Percentiles rank a stretch among this genome's conserved stretches.
Conservation (phyloP, 306 rosid species). For the Biancaea sappan region DNA sequence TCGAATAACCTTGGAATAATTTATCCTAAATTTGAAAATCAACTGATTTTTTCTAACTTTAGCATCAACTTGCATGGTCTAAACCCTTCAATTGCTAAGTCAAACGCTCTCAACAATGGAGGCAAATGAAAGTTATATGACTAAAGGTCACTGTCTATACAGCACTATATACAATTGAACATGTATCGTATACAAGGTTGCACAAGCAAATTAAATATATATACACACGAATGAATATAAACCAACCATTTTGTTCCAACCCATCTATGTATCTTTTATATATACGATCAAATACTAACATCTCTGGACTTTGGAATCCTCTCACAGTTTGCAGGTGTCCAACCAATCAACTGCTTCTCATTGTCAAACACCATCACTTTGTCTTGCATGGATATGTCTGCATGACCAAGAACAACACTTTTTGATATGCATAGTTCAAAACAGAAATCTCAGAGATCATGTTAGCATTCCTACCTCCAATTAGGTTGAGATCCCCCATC, state of each 20-base stretch:
- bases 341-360: constrained; percentile 77
- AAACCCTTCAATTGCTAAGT: too few relatives aligned
- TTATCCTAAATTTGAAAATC: too few relatives aligned
- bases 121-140: background rate
- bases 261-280: background rate
- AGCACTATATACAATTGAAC: background rate
- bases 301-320: constrained; percentile 56
- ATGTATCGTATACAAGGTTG: constrained; percentile 17
- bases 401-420: constrained; percentile 3
- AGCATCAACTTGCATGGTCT: too few relatives aligned
- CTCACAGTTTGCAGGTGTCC: constrained; percentile 71
- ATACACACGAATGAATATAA: constrained; percentile 3
- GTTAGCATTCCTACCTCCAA: constrained; percentile 66
- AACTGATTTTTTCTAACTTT: too few relatives aligned
- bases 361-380: constrained; percentile 81
- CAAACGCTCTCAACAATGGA: background rate
- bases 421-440: constrained; percentile 2
- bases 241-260: constrained; percentile 10
- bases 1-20: too few relatives aligned
- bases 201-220: constrained; percentile 6
- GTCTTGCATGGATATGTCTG: constrained; percentile 83
- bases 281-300: constrained; percentile 52
- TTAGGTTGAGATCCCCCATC: constrained; percentile 56
- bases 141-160: background rate
- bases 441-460: background rate